Base-by-base conservation (phyloP, 306 rosid species). In the Cicer pinnatifidum region DNA sequence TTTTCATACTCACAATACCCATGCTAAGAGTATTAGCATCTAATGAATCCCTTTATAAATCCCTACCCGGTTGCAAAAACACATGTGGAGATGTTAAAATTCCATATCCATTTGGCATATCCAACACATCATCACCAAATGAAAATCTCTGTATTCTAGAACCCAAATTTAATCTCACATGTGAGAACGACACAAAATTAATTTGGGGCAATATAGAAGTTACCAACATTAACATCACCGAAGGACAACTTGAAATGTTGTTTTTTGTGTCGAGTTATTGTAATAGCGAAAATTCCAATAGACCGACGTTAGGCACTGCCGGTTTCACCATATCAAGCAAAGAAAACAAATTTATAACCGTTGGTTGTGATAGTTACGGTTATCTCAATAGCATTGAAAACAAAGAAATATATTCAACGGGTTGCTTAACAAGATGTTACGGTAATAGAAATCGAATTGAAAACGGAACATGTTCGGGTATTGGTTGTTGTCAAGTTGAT, bases 81-180 rank as follows among this genome's bases (percentile, higher is more conserved):
- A 63, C 19, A 3, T 78, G 78, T 28, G 78, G 82, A 35, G 7
- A 53, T 47, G 33, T 72, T 37, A 2, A 28, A 9, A 11, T 78
- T 53, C 78, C 78, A 44, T 71, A 15, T 54, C 82, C 78, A 53
- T 78, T 78, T 63, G 82, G 82, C 1, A 44, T 72, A 10, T 70
- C 72, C 0, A 17, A 0, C 0, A 66, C 69, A 57, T 71, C 64
- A 23, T 10, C 5, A 4, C 64, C 71, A 59, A 10, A 12, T 16
- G 12, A 41, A 65, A 13, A 52, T 41, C 12, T 7, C 5, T 78
- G 77, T 44, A 70, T 70, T 52, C 9, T 78, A 11, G 43, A 71
- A 2, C 9, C 56, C 1, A 4, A 46, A 1, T 62, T 78, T 9
- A 9, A 51, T 0, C 59, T 78, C 19, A 43, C 48, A 7, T 78